Evolutionary conservation across 1,284 basidiomycete genomes (phyloP).

Genomic region (Pyrrhoderma lamaoense): DNA sequence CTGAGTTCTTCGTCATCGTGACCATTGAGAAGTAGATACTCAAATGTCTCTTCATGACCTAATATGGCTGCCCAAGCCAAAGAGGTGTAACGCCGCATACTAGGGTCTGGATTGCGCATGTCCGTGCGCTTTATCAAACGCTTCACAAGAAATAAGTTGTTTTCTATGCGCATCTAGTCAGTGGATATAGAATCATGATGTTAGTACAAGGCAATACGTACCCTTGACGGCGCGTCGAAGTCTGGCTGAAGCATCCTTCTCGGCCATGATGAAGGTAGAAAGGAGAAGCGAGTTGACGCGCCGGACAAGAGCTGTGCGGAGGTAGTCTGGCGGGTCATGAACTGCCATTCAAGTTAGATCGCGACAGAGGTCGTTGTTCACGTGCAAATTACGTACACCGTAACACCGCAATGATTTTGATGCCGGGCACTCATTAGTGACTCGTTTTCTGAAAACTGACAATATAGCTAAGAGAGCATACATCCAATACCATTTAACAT

Average conservation of each 20-base stretch:
- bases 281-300: neutral
- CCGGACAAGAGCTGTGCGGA: neutral
- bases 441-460: too few species aligned
- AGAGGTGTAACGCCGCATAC: slow-evolving; percentile 69
- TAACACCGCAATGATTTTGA: too few species aligned
- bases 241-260: slow-evolving; percentile 69
- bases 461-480: slow-evolving; percentile 1
- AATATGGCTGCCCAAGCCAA: slow-evolving; percentile 83
- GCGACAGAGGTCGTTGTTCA: slow-evolving; percentile 3
- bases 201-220: slow-evolving; percentile 23
- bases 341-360: neutral
- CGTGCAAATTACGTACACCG: too few species aligned
- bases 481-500: slow-evolving; percentile 34
- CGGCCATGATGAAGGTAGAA: slow-evolving; percentile 47
- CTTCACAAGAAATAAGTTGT: slow-evolving; percentile 85
- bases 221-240: slow-evolving; percentile 77
- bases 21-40: slow-evolving; percentile 74
- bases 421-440: too few species aligned
- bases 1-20: slow-evolving; percentile 90
- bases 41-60: slow-evolving; percentile 83
- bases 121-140: slow-evolving; percentile 75
- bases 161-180: slow-evolving; percentile 49
- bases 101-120: slow-evolving; percentile 81
- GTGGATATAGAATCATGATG: slow-evolving; percentile 9
- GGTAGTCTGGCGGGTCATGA: neutral